A percentile compares a stretch with the other conserved stretches of the same genome.
phyloP scores from a whole-genome alignment of 345 rosid genomes.

The Bretschneidera sinensis region DNA sequence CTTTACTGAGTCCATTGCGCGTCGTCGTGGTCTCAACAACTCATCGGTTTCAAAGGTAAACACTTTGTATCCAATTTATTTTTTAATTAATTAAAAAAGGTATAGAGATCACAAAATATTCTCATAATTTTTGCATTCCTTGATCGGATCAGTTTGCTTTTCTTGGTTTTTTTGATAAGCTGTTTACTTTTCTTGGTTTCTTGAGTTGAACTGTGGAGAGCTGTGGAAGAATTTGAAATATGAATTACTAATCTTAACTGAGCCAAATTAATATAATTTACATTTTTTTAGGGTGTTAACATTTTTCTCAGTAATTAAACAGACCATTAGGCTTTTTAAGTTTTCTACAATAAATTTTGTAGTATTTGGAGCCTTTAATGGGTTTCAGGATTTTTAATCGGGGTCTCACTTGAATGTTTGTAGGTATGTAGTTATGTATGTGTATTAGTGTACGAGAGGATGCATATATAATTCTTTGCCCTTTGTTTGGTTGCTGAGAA shows the following conservation, averaged over 20 bases:
- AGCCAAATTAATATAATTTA: not conserved
- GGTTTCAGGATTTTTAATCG: not conserved
- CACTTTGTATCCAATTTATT: not conserved
- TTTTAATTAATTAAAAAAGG: no score
- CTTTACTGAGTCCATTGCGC: conserved; percentile 6
- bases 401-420: not conserved
- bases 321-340: not conserved
- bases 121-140: not conserved
- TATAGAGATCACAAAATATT: not conserved
- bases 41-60: conserved; percentile 14
- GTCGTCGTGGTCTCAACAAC: conserved; percentile 12
- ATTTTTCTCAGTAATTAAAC: not conserved
- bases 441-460: no score
- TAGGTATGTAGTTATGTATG: no score
- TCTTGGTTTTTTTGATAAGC: no score
- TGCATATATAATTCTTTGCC: not conserved
- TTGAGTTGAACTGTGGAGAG: not conserved
- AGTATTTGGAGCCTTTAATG: not conserved
- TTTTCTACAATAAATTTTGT: no score
- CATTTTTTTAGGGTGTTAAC: not conserved
- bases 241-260: not conserved
- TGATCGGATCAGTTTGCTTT: conserved; percentile 14
- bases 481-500: not conserved
- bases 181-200: no score
- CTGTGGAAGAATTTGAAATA: not conserved